Conservation (phyloP, 345 rosid genomes). For the Isatis tinctoria region DNA sequence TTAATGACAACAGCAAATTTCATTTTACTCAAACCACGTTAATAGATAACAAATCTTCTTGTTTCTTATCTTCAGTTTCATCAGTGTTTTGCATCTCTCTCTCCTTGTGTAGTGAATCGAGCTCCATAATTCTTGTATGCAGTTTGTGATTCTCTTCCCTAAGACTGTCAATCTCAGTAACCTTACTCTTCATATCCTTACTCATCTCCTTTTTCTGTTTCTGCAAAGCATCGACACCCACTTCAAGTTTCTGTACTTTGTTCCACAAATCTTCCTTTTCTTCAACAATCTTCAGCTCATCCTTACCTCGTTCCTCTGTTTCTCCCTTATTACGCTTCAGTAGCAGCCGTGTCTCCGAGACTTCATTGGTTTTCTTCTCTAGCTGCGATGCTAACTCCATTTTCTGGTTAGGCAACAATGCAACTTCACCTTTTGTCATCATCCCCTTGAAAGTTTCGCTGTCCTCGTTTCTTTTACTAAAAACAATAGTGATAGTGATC, state of each 20-base stretch:
- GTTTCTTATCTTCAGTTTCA: slow-evolving; percentile 7
- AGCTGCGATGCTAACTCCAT: slow-evolving; percentile 29
- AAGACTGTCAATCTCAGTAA: slow-evolving; percentile 28
- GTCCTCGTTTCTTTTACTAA: slow-evolving; percentile 31
- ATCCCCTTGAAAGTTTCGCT: slow-evolving; percentile 20
- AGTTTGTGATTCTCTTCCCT: slow-evolving; percentile 45
- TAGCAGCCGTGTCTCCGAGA: slow-evolving; percentile 25
- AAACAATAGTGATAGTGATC: too few species aligned
- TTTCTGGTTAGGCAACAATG: slow-evolving; percentile 32
- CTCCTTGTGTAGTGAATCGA: slow-evolving; percentile 34
- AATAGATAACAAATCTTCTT: neutral
- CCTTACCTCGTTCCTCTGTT: slow-evolving; percentile 17
- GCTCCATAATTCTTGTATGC: slow-evolving; percentile 27
- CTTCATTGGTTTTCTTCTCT: slow-evolving; percentile 32
- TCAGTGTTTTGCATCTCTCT: neutral
- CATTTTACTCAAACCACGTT: neutral
- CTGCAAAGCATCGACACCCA: neutral
- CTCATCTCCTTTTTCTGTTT: slow-evolving; percentile 27
- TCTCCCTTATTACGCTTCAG: slow-evolving; percentile 41
- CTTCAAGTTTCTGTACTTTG: slow-evolving; percentile 34
- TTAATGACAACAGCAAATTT: neutral
- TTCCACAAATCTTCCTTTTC: slow-evolving; percentile 34
- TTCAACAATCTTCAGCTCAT: slow-evolving; percentile 31
- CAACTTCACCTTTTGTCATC: slow-evolving; percentile 36
- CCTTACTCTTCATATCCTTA: slow-evolving; percentile 31